Evolutionary conservation across 73 alveolate genomes (phyloP).

Genomic region (Chromera velia): DNA sequence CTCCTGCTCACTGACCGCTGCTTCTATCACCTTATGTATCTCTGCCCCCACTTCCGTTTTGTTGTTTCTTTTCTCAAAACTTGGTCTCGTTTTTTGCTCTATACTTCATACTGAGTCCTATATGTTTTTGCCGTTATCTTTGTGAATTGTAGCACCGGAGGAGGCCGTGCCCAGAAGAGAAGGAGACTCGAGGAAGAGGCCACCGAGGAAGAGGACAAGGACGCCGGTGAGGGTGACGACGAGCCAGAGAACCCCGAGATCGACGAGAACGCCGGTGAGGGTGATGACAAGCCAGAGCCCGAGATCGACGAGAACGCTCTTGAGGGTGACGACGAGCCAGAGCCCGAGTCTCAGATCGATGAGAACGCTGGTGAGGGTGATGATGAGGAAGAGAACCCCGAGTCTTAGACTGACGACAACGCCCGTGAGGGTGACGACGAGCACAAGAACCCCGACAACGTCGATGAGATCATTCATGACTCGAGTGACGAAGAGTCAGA

Average conservation of each 20-base stretch:
- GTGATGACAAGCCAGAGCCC: slow-evolving; percentile 12
- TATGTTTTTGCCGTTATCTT: too few species aligned
- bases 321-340: background rate
- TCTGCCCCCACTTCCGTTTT: too few species aligned
- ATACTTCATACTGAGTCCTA: too few species aligned
- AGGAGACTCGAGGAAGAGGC: background rate
- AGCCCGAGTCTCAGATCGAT: slow-evolving; percentile 6
- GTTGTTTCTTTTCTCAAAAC: too few species aligned
- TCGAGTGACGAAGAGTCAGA: slow-evolving; percentile 10
- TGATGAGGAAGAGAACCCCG: slow-evolving; percentile 8
- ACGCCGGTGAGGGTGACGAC: slow-evolving; percentile 18
- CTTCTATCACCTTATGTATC: too few species aligned
- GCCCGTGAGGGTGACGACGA: slow-evolving; percentile 13
- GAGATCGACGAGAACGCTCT: slow-evolving; percentile 9
- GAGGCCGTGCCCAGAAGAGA: too few species aligned
- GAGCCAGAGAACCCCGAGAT: slow-evolving; percentile 5
- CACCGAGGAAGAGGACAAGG: background rate
- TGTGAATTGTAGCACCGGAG: too few species aligned
- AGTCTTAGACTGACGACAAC: background rate
- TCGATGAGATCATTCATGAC: slow-evolving; percentile 11
- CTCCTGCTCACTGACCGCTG: too few species aligned
- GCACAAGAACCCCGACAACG: slow-evolving; percentile 7
- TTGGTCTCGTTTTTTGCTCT: too few species aligned
- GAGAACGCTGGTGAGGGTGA: slow-evolving; percentile 19
- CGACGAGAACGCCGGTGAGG: slow-evolving; percentile 17